Evolutionary conservation across 1,284 basidiomycete species (phyloP), one percentile per base, ranked within the genome.

Genomic region (Fistulinella cinereoalba): DNA sequence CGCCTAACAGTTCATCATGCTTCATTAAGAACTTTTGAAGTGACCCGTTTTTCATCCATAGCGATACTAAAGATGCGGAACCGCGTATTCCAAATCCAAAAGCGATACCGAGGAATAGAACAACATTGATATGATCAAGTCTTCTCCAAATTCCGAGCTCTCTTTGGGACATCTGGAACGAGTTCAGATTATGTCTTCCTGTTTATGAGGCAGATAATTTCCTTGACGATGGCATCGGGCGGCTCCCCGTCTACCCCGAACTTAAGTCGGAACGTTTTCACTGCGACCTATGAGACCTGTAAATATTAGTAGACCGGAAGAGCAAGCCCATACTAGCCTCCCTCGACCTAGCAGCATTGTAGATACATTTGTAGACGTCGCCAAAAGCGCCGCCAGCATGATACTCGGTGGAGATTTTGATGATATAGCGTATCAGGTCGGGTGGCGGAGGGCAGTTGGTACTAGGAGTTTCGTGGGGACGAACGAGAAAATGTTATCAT

Each of bases 21-120:
- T 7, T 16, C 1, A 19, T 11, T 8, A 51, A 29, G 15, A 58
- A 48, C 4, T 7, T 15, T 12, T 42, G 43, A 1, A 56, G 37
- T 7, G 52, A 47, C 15, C 40, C 43, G 4, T 52, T n/a, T 0
- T 54, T 44, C 52, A 60, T 60, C 55, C 57, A 56, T 12, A 16
- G 7, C 1, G 55, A 56, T 8, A 57, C 55, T 32, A 57, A 44
- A 15, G 57, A 46, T 3, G 36, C 18, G 15, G 36, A 22, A n/a
- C 43, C 43, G 13, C 37, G 31, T 24, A 21, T 50, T 13, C 54
- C 56, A 10, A 56, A 56, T 6, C 55, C 46, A 33, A n/a, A 18
- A 3, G 31, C 16, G 16, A 33, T 33, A 8, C 31, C 16, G 9
- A 57, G 36, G 33, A 55, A 55, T n/a, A 40, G 41, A 2, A 56